Evolutionary conservation across 768 basidiomycete species (phyloP), one percentile per base, ranked within the genome.

Genomic region (Hortiboletus campestris): DNA sequence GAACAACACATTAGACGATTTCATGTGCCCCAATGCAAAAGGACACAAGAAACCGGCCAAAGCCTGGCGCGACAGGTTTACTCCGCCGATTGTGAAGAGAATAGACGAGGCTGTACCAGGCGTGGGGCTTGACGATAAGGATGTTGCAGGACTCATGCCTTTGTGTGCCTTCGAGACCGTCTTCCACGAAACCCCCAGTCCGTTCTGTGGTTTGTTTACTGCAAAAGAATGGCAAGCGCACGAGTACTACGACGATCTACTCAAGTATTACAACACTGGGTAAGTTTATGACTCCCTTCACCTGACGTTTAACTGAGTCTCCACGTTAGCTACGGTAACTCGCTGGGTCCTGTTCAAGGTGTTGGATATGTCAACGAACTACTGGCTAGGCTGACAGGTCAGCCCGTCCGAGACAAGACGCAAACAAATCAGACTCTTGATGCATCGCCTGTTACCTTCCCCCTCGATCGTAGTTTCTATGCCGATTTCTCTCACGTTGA

Each of bases 291-390:
- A 39, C 28, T 49, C 25, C 31, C 46, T 20, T 32, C 19, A 31
- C 32, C 2, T 4, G 34, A 17, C 46, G 16, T 6, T 28, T 45
- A 6, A 22, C 52, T 59, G 46, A 57, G 41, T 46, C 10, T 25
- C 6, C 12, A 41, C 19, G n/a, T 10, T 56, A 89, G 88, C 19
- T 81, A 89, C 56, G 90, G 91, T 4, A 82, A 84, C 57, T 60
- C 68, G 2, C 75, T 93, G 2, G 91, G 91, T 2, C 85, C 76
- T 6, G 83, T 91, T 8, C 89, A 91, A 66, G 91, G 91, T 32
- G 85, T 94, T 4, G 94, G 93, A 7, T 96, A 89, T 67, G 77
- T 90, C 64, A 94, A 93, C 67, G 93, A 95, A 72, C 80, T 96
- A n/a, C 68, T 95, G 20, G 89, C 91, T 0, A 83, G 94, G 12